Evolutionary conservation across 345 rosid species (phyloP).

Genomic region (Lenwebbia sp.): DNA sequence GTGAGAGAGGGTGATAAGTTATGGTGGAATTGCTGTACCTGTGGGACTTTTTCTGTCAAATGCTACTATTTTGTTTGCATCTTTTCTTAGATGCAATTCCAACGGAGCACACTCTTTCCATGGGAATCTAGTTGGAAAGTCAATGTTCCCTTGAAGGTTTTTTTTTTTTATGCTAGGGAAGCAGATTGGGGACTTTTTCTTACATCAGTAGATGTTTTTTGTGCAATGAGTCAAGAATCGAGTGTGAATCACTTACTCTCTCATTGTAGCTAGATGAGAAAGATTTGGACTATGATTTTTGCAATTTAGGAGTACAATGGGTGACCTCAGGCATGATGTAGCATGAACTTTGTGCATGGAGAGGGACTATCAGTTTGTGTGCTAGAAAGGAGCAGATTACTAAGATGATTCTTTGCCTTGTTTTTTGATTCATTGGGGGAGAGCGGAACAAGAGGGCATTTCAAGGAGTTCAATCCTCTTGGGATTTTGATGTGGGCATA

Average conservation of each 20-base stretch:
- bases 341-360: neutral
- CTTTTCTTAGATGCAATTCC: neutral
- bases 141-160: neutral
- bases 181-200: neutral
- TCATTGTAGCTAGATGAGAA: neutral
- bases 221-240: neutral
- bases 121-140: neutral
- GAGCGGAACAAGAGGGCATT: neutral
- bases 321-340: neutral
- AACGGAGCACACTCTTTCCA: neutral
- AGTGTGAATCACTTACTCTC: neutral
- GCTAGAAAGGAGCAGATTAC: neutral
- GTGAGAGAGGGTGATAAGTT: neutral
- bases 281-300: neutral
- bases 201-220: neutral
- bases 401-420: neutral
- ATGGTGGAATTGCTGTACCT: neutral
- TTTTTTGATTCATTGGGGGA: neutral
- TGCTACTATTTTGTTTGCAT: neutral
- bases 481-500: neutral
- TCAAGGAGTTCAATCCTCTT: neutral
- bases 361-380: neutral
- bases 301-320: neutral
- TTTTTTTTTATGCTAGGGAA: neutral
- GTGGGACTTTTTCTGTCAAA: neutral